Evolutionary conservation across 2,329 filamentous ascomycete genomes (phyloP).

Genomic region (Sclerotinia nivalis): DNA sequence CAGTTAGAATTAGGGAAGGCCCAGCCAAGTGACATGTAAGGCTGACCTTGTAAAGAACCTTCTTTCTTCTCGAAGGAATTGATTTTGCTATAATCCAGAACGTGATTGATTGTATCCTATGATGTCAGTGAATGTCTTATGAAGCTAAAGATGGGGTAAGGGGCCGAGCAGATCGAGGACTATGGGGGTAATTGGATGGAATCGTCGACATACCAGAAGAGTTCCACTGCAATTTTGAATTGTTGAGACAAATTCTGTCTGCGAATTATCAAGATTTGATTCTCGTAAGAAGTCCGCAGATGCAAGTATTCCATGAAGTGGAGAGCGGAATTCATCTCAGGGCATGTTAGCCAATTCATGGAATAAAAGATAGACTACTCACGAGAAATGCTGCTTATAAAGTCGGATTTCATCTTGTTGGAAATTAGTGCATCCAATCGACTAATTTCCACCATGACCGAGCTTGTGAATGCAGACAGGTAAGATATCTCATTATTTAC

Average conservation of each 20-base stretch:
- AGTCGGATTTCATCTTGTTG: conserved; percentile 53
- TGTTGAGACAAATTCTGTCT: conserved; percentile 30
- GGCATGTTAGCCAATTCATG: not conserved
- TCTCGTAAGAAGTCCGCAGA: conserved; percentile 44
- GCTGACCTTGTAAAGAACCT: conserved; percentile 30
- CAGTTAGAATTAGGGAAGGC: not conserved
- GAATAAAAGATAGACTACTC: not conserved
- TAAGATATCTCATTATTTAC: conserved; percentile 40
- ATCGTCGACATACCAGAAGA: conserved; percentile 41
- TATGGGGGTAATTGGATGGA: not conserved
- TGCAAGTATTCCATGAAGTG: conserved; percentile 58
- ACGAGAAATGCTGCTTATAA: conserved; percentile 53
- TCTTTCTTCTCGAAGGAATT: conserved; percentile 43
- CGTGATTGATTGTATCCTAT: conserved; percentile 53
- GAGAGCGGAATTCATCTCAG: conserved; percentile 53
- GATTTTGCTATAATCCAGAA: conserved; percentile 57
- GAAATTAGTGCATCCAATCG: conserved; percentile 50
- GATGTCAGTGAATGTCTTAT: not conserved
- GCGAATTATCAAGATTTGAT: conserved; percentile 21
- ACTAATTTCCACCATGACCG: conserved; percentile 25
- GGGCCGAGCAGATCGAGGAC: no score
- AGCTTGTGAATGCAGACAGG: conserved; percentile 43
- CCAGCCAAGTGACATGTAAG: no score
- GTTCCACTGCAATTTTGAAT: conserved; percentile 55
- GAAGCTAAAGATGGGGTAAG: not conserved